A percentile compares a stretch with the other conserved stretches of the same genome.
These are phyloP conservation scores for Salvia miltiorrhiza DNA, from an alignment of 257 asterid species.

Conservation along the genomic window DNA sequence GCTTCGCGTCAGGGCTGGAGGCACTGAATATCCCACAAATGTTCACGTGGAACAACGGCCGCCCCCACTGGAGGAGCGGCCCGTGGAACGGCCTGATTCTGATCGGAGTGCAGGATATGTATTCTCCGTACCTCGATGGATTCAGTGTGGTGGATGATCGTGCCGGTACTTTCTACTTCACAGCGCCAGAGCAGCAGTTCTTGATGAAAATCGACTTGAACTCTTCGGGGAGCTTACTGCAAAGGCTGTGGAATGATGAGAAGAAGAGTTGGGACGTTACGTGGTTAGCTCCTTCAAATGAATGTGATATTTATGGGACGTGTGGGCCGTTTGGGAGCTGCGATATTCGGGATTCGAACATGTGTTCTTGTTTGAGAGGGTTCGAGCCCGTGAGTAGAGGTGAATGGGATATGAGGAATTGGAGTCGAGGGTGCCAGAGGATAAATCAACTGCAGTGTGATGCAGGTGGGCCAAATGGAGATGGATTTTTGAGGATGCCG, in stretches of 20 bases:
- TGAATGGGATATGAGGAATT: slow-evolving; percentile 40
- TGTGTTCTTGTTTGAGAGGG: slow-evolving; percentile 48
- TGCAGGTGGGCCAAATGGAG: slow-evolving; percentile 6
- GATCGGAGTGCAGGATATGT: slow-evolving; percentile 50
- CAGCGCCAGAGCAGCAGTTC: slow-evolving; percentile 22
- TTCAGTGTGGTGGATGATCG: slow-evolving; percentile 31
- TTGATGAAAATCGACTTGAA: slow-evolving; percentile 32
- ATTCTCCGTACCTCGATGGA: slow-evolving; percentile 40
- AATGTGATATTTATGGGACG: slow-evolving; percentile 45
- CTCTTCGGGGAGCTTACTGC: slow-evolving; percentile 32
- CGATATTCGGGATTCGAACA: slow-evolving; percentile 4
- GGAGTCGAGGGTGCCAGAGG: slow-evolving; percentile 42
- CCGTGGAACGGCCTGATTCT: slow-evolving; percentile 64
- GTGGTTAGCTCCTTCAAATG: slow-evolving; percentile 35
- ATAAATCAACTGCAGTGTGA: slow-evolving; percentile 25
- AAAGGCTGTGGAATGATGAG: slow-evolving; percentile 37
- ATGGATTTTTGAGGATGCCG: slow-evolving; percentile 27
- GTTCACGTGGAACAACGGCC: slow-evolving; percentile 38
- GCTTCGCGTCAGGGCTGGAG: slow-evolving; percentile 37
- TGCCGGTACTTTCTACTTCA: slow-evolving; percentile 27
- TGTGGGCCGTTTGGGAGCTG: slow-evolving; percentile 55
- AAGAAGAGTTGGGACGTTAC: slow-evolving; percentile 37
- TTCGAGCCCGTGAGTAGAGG: slow-evolving; percentile 25
- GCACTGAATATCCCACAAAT: slow-evolving; percentile 37
- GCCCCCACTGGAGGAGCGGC: slow-evolving; percentile 50